A percentile compares a stretch with the other conserved stretches of the same genome.
Conservation (phyloP, 2,329 filamentous ascomycete genomes). For the Fusarium avenaceum region DNA sequence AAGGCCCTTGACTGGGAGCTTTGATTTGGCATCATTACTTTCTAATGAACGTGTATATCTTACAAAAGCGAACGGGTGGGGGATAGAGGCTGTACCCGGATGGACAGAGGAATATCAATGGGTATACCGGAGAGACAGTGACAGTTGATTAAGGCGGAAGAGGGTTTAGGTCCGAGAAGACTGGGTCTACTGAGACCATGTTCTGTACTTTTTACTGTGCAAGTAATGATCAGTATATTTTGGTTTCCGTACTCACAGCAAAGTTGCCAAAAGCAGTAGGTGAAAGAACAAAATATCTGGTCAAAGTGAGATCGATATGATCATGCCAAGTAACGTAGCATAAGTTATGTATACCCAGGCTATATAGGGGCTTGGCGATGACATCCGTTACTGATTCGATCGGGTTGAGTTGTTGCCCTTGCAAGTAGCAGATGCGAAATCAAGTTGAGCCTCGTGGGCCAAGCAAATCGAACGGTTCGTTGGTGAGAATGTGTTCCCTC, state of each 20-base stretch:
- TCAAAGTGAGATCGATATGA: neutral
- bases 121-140: slow-evolving; percentile 33
- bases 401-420: slow-evolving; percentile 1
- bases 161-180: slow-evolving; percentile 30
- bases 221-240: slow-evolving; percentile 43
- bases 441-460: slow-evolving; percentile 32
- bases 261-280: slow-evolving; percentile 26
- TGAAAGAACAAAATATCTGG: slow-evolving; percentile 11
- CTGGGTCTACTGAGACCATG: slow-evolving; percentile 37
- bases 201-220: slow-evolving; percentile 49
- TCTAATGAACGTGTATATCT: slow-evolving; percentile 51
- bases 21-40: slow-evolving; percentile 51
- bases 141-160: slow-evolving; percentile 31
- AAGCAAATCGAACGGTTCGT: slow-evolving; percentile 30
- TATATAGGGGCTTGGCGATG: neutral
- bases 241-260: slow-evolving; percentile 28
- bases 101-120: slow-evolving; percentile 35
- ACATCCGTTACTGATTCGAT: slow-evolving; percentile 14
- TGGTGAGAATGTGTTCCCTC: slow-evolving; percentile 12
- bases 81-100: slow-evolving; percentile 44
- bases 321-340: slow-evolving; percentile 32
- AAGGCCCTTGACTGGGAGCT: slow-evolving; percentile 49
- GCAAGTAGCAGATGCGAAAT: slow-evolving; percentile 21
- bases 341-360: neutral
- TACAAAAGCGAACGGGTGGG: slow-evolving; percentile 46